Evolutionary conservation across 164 flowering plant genomes (phyloP).

Genomic region (Nymphaea colorata): DNA sequence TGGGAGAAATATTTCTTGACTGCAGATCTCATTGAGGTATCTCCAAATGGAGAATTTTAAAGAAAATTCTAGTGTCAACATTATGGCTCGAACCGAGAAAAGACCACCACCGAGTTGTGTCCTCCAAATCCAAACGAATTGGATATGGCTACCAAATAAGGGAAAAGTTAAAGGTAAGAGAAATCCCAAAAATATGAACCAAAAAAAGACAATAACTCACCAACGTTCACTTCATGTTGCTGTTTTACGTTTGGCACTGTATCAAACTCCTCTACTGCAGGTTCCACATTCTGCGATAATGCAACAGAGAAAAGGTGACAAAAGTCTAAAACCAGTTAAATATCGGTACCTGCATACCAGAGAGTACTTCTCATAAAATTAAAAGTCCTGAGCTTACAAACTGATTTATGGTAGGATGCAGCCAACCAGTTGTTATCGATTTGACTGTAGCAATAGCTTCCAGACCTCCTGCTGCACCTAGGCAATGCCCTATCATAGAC

Average conservation of each 20-base stretch:
- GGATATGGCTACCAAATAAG: conserved; percentile 54
- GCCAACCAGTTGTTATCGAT: conserved; percentile 82
- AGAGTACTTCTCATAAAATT: background rate
- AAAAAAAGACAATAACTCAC: conserved; percentile 25
- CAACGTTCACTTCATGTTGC: conserved; percentile 93
- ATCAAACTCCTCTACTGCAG: conserved; percentile 64
- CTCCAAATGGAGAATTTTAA: too few relatives aligned
- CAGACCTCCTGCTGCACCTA: conserved; percentile 92
- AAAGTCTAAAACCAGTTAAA: background rate
- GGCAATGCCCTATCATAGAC: conserved; percentile 97
- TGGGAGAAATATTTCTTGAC: too few relatives aligned
- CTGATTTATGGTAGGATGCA: conserved; percentile 86
- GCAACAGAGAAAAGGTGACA: background rate
- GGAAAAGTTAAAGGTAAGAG: background rate
- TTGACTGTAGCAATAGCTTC: conserved; percentile 95
- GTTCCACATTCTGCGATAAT: conserved; percentile 69
- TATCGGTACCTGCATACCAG: background rate
- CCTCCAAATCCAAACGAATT: conserved; percentile 95
- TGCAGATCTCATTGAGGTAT: too few relatives aligned
- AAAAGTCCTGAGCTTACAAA: conserved; percentile 36
- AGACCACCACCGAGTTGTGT: conserved; percentile 85
- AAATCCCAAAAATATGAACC: background rate
- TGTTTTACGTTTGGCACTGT: conserved; percentile 70
- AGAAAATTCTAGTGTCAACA: background rate
- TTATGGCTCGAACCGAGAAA: conserved; percentile 73